A percentile compares a stretch with the other conserved stretches of the same genome.
Evolutionary conservation across 768 basidiomycete species (phyloP).

Genomic region (Royoungia palumana): DNA sequence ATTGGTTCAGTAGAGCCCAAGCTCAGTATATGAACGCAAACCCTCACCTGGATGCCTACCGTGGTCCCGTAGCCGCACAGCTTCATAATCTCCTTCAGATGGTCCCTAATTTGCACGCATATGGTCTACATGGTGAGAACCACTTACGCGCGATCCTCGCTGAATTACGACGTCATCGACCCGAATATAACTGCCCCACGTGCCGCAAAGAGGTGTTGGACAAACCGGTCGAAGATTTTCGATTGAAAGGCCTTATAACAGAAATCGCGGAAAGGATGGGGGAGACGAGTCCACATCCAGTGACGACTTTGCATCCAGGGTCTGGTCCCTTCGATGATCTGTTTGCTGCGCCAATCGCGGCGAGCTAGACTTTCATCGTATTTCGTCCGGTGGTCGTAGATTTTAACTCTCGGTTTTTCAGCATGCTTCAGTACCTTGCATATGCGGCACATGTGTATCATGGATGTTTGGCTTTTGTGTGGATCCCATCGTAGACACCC

Average conservation of each 20-base stretch:
- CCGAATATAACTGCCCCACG: conserved; percentile 64
- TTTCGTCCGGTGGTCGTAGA: too few species aligned
- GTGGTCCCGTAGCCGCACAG: conserved; percentile 16
- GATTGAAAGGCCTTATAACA: conserved; percentile 54
- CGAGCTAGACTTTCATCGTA: not conserved
- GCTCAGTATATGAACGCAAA: conserved; percentile 46
- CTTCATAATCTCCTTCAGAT: conserved; percentile 18
- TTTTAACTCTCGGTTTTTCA: too few species aligned
- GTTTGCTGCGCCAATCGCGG: conserved; percentile 30
- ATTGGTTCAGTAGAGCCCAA: conserved; percentile 50
- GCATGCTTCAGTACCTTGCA: too few species aligned
- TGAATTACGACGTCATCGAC: conserved; percentile 33
- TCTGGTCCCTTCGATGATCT: conserved; percentile 45
- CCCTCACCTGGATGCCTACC: conserved; percentile 42
- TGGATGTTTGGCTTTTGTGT: too few species aligned
- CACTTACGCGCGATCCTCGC: conserved; percentile 19
- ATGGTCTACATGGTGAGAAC: conserved; percentile 12
- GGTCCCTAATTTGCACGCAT: conserved; percentile 20
- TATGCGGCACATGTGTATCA: too few species aligned
- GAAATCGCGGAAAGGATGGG: conserved; percentile 48
- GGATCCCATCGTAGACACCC: too few species aligned
- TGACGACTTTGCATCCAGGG: not conserved
- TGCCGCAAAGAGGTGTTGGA: conserved; percentile 51
- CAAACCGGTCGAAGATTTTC: conserved; percentile 58
- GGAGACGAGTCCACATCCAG: conserved; percentile 40